Conservation (phyloP, 495 filamentous ascomycete species). For the Penicillium lividum region DNA sequence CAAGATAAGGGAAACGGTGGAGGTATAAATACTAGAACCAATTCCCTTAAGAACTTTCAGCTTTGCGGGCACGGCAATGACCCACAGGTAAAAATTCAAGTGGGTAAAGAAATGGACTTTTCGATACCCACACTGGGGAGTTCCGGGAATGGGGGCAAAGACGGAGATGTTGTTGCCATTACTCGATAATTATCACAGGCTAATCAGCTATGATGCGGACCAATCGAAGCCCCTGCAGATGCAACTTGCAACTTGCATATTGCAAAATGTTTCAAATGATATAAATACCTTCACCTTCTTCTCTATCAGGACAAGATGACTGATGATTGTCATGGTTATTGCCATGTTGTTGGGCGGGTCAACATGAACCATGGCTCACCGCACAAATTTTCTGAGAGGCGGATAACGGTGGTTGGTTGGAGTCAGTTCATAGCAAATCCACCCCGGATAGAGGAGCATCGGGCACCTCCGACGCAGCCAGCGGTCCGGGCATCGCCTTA, state of each 20-base stretch:
- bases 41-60: neutral
- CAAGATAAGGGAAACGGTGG: constrained; percentile 22
- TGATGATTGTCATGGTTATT: neutral
- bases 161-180: constrained; percentile 14
- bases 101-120: neutral
- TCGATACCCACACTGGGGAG: constrained; percentile 14
- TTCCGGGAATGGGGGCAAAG: constrained; percentile 9
- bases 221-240: constrained; percentile 10
- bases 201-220: constrained; percentile 11
- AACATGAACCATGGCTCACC: constrained; percentile 18
- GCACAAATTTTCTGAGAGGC: neutral
- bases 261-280: too few species aligned
- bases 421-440: neutral
- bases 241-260: neutral
- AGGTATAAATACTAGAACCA: constrained; percentile 28
- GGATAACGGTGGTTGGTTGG: constrained; percentile 8
- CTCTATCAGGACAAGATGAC: constrained; percentile 15
- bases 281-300: constrained; percentile 23
- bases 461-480: constrained; percentile 26
- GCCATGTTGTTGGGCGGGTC: neutral
- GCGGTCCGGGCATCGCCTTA: constrained; percentile 9
- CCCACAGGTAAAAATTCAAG: constrained; percentile 12
- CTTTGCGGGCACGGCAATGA: constrained; percentile 5
- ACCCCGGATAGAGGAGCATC: constrained; percentile 11
- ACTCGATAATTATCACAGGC: constrained; percentile 25